A percentile compares a stretch with the other conserved stretches of the same genome.
phyloP scores from a whole-genome alignment of 768 basidiomycete genomes.

The Crepidotus variabilis region DNA sequence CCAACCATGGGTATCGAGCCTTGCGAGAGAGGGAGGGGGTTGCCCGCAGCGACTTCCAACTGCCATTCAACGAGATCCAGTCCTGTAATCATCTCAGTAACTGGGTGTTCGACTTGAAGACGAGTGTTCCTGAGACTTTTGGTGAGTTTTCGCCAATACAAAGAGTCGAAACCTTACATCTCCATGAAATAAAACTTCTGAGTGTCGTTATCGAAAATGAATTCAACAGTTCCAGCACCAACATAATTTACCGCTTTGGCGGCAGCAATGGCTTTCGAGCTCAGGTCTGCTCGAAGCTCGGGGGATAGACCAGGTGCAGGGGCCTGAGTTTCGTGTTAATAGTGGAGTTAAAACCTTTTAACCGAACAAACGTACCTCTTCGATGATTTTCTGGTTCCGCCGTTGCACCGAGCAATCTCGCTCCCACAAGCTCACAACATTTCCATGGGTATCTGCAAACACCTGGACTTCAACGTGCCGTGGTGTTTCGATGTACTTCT shows the following conservation, averaged over 20 bases:
- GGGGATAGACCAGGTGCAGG: constrained; percentile 85
- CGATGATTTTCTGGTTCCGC: constrained; percentile 94
- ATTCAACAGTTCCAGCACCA: constrained; percentile 93
- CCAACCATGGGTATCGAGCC: constrained; percentile 80
- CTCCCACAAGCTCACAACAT: constrained; percentile 92
- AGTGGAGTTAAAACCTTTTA: not conserved
- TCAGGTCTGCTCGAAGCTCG: constrained; percentile 76
- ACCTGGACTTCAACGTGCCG: constrained; percentile 95
- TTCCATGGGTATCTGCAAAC: constrained; percentile 81
- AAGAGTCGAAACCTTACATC: constrained; percentile 51
- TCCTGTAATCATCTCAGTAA: constrained; percentile 94
- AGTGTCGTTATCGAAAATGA: constrained; percentile 93
- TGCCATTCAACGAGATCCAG: constrained; percentile 96
- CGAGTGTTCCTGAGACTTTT: constrained; percentile 65
- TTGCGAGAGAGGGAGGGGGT: constrained; percentile 76
- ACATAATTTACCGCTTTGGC: constrained; percentile 89
- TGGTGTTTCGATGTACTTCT: constrained; percentile 84
- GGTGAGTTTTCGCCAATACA: not conserved
- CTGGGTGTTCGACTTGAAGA: constrained; percentile 86
- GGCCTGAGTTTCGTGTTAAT: constrained; percentile 42
- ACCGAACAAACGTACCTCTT: constrained; percentile 74
- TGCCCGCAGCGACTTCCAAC: constrained; percentile 87
- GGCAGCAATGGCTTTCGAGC: constrained; percentile 88
- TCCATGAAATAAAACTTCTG: constrained; percentile 93
- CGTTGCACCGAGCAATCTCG: constrained; percentile 90